Evolutionary conservation across 2,329 filamentous ascomycete genomes (phyloP).

Genomic region (Daldinia sp.): DNA sequence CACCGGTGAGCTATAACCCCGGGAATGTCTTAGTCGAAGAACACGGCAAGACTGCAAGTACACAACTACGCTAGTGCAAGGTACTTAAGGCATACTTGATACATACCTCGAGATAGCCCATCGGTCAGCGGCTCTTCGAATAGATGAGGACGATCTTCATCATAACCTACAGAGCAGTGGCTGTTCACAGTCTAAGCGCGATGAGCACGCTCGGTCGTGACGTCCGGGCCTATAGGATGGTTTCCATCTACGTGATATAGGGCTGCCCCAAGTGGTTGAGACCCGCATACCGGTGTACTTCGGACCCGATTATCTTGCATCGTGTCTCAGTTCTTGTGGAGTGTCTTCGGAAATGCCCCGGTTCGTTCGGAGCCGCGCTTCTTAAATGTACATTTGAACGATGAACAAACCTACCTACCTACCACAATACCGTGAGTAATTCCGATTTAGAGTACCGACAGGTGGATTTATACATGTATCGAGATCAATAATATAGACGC

Average conservation of each 20-base stretch:
- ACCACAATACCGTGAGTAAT: neutral
- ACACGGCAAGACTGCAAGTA: neutral
- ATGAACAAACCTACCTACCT: neutral
- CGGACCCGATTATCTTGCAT: conserved; percentile 4
- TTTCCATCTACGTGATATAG: conserved; percentile 11
- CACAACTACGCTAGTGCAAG: neutral
- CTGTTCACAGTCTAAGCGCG: neutral
- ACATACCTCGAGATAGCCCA: neutral
- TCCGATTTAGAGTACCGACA: neutral
- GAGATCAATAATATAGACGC: neutral
- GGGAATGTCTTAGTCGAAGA: neutral
- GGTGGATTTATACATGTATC: neutral
- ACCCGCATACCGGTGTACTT: conserved; percentile 14
- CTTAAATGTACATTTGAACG: too few relatives aligned
- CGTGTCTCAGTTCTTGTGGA: conserved; percentile 13
- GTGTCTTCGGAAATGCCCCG: neutral
- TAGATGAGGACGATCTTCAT: neutral
- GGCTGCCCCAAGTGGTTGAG: conserved; percentile 24
- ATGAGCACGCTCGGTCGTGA: neutral
- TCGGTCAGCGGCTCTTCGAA: neutral
- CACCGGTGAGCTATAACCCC: neutral
- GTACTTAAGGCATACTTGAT: neutral
- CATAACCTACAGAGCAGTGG: neutral
- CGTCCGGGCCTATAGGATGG: neutral
- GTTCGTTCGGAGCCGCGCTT: neutral